phyloP scores from a whole-genome alignment of 2,329 filamentous ascomycete species.

The Colletotrichum sojae region DNA sequence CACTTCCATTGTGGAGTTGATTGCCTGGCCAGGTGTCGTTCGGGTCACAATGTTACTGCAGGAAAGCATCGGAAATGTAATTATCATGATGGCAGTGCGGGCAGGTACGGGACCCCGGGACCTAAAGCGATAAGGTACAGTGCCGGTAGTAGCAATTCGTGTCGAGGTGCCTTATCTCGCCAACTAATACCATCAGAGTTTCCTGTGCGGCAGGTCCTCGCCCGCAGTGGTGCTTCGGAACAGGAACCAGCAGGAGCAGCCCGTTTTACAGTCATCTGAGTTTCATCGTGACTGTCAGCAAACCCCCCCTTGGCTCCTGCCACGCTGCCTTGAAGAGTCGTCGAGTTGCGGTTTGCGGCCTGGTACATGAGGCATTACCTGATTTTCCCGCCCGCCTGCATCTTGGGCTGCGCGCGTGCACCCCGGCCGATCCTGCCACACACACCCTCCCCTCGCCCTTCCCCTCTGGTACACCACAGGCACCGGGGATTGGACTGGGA shows the following conservation, averaged over 20 bases:
- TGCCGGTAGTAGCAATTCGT: too few species aligned
- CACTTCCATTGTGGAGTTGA: slow-evolving; percentile 7
- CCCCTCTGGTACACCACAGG: neutral
- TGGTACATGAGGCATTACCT: slow-evolving; percentile 32
- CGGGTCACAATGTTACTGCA: neutral
- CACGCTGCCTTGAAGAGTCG: slow-evolving; percentile 10
- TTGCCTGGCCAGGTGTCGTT: neutral
- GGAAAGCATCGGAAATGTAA: slow-evolving; percentile 1
- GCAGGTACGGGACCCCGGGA: too few species aligned
- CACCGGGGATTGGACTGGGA: too few species aligned
- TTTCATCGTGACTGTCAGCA: slow-evolving; percentile 18
- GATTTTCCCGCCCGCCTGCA: slow-evolving; percentile 27
- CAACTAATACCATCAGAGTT: too few species aligned
- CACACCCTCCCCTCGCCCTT: slow-evolving; percentile 2
- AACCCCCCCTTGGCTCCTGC: neutral
- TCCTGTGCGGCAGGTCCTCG: too few species aligned
- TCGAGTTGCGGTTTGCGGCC: slow-evolving; percentile 19
- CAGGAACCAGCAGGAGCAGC: neutral
- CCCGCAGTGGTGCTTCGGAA: neutral
- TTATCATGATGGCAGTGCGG: neutral
- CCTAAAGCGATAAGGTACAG: too few species aligned
- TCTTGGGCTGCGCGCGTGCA: slow-evolving; percentile 9
- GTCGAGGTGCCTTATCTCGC: too few species aligned
- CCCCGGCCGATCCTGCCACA: slow-evolving; percentile 24
- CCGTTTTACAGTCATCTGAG: slow-evolving; percentile 9